Evolutionary conservation across 2,329 filamentous ascomycete species (phyloP), one percentile per base, ranked within the genome.

Genomic region (Curvularia sp.): DNA sequence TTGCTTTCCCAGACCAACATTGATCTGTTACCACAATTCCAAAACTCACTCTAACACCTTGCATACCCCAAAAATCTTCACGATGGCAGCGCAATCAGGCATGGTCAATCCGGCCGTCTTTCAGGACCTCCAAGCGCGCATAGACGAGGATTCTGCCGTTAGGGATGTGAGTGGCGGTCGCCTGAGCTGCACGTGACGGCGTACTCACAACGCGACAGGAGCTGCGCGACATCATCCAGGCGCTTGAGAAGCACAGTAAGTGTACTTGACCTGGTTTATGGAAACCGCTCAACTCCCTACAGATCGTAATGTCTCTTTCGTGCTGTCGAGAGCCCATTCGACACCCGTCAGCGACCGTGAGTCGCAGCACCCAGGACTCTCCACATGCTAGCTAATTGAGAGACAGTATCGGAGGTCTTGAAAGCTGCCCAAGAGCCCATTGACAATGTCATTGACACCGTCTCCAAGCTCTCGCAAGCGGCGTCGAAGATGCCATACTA

Each of bases 401-500:
- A 2, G 34, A 23, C 70, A 92, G 92, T 95, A 57, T 80, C 84
- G 30, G 79, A 84, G 3, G 82, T 97, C 32, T 83, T 97, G 42
- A 81, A 84, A 10, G 85, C 90, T 65, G 88, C 92, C 1, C 86
- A 92, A 59, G 79, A 81, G 60, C 85, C 86, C 56, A 90, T 98
- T 74, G 81, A 85, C 63, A 85, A 90, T 34, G 87, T 96, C 76
- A 84, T 91, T 55, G 81, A 86, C 47, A 89, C 89, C 43, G 84
- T 97, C 45, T 80, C 82, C 56, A 87, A 89, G 66, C 86, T 99
- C 43, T 85, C 87, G 60, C 79, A 83, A 53, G 85, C 91, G 53
- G 92, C 93, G 2, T 93, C 92, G 25, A 85, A 91, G 75, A 89
- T 96, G 71, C 94, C 95, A 0, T 99, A 98, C 83, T 99, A 98